phyloP scores from a whole-genome alignment of 1,284 basidiomycete species.

The Irpex sp. region DNA sequence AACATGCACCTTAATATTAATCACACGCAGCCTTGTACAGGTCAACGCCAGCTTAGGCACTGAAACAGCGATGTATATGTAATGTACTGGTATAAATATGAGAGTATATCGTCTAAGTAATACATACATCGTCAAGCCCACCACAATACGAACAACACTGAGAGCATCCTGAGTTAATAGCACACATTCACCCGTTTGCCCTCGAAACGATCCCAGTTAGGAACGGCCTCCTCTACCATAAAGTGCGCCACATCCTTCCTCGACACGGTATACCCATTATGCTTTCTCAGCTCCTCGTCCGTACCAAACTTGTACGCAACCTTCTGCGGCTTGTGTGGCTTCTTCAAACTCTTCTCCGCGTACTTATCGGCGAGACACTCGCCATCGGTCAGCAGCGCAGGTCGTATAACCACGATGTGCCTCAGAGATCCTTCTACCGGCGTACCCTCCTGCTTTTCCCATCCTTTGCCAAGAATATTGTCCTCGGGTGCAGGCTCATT shows the following conservation, averaged over 20 bases:
- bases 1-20: slow-evolving; percentile 1
- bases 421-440: slow-evolving; percentile 38
- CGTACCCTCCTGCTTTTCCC: slow-evolving; percentile 36
- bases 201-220: slow-evolving; percentile 49
- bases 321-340: background rate
- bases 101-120: too few species aligned
- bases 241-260: slow-evolving; percentile 65
- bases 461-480: slow-evolving; percentile 38
- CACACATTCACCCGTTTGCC: slow-evolving; percentile 42
- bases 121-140: background rate
- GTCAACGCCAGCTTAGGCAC: too few species aligned
- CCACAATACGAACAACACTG: background rate
- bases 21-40: too few species aligned
- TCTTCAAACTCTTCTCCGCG: slow-evolving; percentile 18
- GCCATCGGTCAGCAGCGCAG: slow-evolving; percentile 56
- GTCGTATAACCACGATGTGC: slow-evolving; percentile 47
- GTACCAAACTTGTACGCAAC: slow-evolving; percentile 36
- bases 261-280: slow-evolving; percentile 49
- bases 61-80: too few species aligned
- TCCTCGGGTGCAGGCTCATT: slow-evolving; percentile 32
- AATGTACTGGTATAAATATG: too few species aligned
- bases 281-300: slow-evolving; percentile 25
- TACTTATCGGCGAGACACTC: slow-evolving; percentile 43
- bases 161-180: slow-evolving; percentile 10
- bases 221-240: slow-evolving; percentile 44